Evolutionary conservation across 2,329 filamentous ascomycete species (phyloP), one percentile per base, ranked within the genome.

Genomic region (Pyrenochaeta sp.): DNA sequence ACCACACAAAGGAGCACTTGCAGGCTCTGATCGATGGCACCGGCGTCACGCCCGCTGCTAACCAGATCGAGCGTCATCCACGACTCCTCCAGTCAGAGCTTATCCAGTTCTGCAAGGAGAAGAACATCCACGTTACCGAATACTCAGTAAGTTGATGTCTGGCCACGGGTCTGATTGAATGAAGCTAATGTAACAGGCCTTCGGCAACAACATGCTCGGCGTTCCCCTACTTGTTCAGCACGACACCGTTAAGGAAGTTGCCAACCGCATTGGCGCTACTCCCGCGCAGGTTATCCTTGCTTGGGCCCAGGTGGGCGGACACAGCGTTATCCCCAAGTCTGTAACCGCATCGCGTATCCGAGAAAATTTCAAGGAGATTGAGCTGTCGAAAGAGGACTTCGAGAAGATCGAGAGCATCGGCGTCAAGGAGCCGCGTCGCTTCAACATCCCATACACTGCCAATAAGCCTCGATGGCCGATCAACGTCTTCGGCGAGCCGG

Each of bases 281-380:
- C 85, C 91, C 10, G 90, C 91, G 22, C 92, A 96, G 83, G 84
- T 96, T 44, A 84, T 97, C 62, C 85, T 97, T 69, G 86, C 92
- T 72, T 97, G 93, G 93, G 87, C 91, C 32, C 96, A 92, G 19
- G 92, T 96, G 84, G 68, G 69, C 22, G 72, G 72, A 12, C 66
- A 71, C 59, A 67, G 61, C 19, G 71, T 74, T 50, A 74, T 74
- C 37, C 72, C 72, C 53, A 74, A 74, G 67, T 73, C 70, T 5
- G 70, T 74, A 12, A 74, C 69, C 2, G 57, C 69, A 12, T 67
- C 65, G 22, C 70, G 72, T 47, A 74, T 74, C 50, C 61, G 64
- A 28, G 69, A 70, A 49, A 74, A 74, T 62, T 74, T 74, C 62
- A 65, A 73, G 63, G 71, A 72, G 58, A 61, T 72, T 25, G 71